Evolutionary conservation across 169 alveolate species (phyloP).

Genomic region (Eimeria brunetti): DNA sequence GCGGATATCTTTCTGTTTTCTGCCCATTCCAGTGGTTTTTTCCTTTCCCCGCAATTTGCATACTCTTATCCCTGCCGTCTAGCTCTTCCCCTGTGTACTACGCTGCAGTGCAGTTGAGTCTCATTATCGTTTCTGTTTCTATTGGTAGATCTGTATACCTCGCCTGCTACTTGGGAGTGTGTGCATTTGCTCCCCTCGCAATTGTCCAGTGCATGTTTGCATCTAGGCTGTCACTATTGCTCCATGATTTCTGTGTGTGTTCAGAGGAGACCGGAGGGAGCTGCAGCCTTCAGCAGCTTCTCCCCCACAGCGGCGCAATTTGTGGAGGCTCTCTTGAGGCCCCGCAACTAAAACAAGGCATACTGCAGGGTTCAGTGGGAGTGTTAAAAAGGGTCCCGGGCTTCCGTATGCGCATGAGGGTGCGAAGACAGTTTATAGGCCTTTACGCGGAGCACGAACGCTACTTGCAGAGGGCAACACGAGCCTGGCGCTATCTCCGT

Average conservation of each 20-base stretch:
- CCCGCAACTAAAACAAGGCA: background rate
- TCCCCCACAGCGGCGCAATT: background rate
- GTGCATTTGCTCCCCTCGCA: background rate
- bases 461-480: background rate
- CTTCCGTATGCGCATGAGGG: background rate
- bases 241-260: background rate
- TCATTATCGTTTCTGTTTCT: background rate
- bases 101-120: too few species aligned
- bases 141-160: background rate
- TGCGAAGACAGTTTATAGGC: background rate
- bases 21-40: background rate
- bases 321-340: slow-evolving; percentile 4
- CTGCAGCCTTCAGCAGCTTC: slow-evolving; percentile 1
- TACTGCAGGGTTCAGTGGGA: background rate
- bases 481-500: background rate
- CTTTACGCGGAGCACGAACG: background rate
- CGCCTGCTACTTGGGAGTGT: background rate
- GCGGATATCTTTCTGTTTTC: background rate
- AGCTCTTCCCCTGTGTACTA: background rate
- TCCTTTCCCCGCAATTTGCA: background rate
- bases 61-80: background rate
- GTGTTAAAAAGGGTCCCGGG: background rate
- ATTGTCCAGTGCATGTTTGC: background rate
- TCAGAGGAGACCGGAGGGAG: background rate
- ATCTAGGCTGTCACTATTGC: background rate